Evolutionary conservation across 805 yeast species (phyloP).

Genomic region (Metschnikowia matae): DNA sequence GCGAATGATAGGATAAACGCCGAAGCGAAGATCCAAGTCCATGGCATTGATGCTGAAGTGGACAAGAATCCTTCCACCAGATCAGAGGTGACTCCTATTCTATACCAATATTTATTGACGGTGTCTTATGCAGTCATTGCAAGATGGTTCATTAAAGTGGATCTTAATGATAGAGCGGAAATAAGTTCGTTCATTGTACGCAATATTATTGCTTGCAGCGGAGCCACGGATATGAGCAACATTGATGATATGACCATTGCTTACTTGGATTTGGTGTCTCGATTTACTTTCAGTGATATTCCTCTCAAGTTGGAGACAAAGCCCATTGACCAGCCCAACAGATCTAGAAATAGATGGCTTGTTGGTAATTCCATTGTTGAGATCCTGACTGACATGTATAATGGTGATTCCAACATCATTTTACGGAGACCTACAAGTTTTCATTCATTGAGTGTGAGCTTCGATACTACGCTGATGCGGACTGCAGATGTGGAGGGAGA

Average conservation of each 20-base stretch:
- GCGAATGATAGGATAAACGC: background rate
- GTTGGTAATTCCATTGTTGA: conserved; percentile 55
- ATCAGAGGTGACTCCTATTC: conserved; percentile 42
- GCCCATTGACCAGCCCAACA: conserved; percentile 2
- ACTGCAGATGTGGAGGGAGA: conserved; percentile 5
- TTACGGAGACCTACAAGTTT: conserved; percentile 58
- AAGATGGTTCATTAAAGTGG: conserved; percentile 67
- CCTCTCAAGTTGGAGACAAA: conserved; percentile 45
- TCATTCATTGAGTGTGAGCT: conserved; percentile 36
- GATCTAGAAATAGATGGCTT: conserved; percentile 47
- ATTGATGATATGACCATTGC: conserved; percentile 56
- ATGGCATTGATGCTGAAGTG: conserved; percentile 47
- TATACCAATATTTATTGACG: conserved; percentile 58
- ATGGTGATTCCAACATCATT: conserved; percentile 50
- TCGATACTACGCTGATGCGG: conserved; percentile 4
- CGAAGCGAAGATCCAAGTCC: conserved; percentile 10
- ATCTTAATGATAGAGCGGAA: conserved; percentile 51
- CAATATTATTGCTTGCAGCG: conserved; percentile 41
- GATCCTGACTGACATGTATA: conserved; percentile 47
- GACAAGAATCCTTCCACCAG: conserved; percentile 55
- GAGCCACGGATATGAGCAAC: conserved; percentile 19
- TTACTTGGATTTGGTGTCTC: conserved; percentile 59
- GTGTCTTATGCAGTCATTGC: conserved; percentile 67
- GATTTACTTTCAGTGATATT: conserved; percentile 63
- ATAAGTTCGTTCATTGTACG: conserved; percentile 61